A percentile compares a stretch with the other conserved stretches of the same genome.
Conservation (phyloP, 106 monocot genomes). For the Apostasia ramifera region DNA sequence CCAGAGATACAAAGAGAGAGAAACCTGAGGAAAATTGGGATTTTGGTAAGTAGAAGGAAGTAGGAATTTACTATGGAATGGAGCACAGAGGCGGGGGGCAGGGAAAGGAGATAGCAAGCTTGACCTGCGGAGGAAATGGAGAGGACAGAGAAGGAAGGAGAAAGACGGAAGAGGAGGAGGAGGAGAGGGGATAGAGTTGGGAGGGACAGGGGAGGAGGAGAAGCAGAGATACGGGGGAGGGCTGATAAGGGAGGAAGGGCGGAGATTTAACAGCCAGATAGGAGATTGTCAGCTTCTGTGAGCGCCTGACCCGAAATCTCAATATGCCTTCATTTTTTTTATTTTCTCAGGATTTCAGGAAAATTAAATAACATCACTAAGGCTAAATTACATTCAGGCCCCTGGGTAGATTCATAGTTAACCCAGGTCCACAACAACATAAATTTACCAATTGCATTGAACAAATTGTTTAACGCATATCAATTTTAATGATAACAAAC, state of each 20-base stretch:
- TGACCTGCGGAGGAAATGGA: neutral
- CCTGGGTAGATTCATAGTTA: too few species aligned
- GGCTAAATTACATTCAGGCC: too few species aligned
- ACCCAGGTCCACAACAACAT: too few species aligned
- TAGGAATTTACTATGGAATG: too few species aligned
- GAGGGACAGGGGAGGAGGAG: slow-evolving; percentile 1
- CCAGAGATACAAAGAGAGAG: neutral
- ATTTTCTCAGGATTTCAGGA: neutral
- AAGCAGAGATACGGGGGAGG: neutral
- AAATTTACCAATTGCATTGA: too few species aligned
- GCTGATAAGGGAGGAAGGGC: slow-evolving; percentile 69
- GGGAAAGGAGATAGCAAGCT: neutral
- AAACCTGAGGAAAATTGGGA: neutral
- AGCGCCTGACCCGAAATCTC: neutral
- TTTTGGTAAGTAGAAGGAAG: neutral
- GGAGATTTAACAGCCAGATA: slow-evolving; percentile 52
- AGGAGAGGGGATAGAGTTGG: slow-evolving; percentile 4
- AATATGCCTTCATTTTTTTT: neutral
- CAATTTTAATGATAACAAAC: too few species aligned
- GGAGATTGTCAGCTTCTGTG: slow-evolving; percentile 24
- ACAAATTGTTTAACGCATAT: too few species aligned
- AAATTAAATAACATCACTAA: too few species aligned
- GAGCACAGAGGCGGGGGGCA: neutral
- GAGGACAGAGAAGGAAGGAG: neutral
- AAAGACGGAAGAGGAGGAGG: neutral